Evolutionary conservation across 2,329 filamentous ascomycete species (phyloP).

Genomic region (Botrytis medusae): DNA sequence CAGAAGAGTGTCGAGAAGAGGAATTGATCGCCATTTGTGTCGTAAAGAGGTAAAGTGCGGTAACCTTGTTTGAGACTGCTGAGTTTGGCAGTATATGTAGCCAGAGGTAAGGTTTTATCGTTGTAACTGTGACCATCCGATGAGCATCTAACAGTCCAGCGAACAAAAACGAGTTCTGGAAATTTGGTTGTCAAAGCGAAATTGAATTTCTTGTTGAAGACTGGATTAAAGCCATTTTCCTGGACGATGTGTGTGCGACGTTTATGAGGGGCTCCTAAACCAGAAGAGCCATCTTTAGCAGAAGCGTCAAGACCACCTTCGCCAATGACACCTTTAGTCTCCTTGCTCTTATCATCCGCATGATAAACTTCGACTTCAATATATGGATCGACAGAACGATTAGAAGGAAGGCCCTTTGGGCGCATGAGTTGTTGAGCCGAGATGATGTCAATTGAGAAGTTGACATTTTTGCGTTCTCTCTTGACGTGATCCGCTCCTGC

Average conservation of each 20-base stretch:
- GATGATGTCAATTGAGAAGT: slow-evolving; percentile 83
- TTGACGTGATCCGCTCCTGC: slow-evolving; percentile 58
- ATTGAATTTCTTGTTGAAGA: slow-evolving; percentile 76
- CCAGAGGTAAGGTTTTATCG: slow-evolving; percentile 65
- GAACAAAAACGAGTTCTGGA: slow-evolving; percentile 88
- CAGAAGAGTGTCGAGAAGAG: slow-evolving; percentile 94
- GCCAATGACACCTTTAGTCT: slow-evolving; percentile 69
- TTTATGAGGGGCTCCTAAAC: slow-evolving; percentile 70
- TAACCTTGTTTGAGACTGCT: slow-evolving; percentile 87
- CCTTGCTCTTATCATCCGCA: slow-evolving; percentile 89
- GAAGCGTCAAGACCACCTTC: slow-evolving; percentile 66
- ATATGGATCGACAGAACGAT: slow-evolving; percentile 83
- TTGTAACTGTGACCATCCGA: slow-evolving; percentile 70
- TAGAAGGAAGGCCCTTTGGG: slow-evolving; percentile 68
- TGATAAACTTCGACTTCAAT: slow-evolving; percentile 94
- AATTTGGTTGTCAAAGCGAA: slow-evolving; percentile 91
- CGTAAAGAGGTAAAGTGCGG: slow-evolving; percentile 85
- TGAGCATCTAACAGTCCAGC: slow-evolving; percentile 88
- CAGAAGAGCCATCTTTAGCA: slow-evolving; percentile 61
- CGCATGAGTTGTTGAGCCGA: slow-evolving; percentile 94
- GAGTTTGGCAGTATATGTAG: slow-evolving; percentile 90
- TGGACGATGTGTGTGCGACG: slow-evolving; percentile 77
- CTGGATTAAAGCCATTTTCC: slow-evolving; percentile 91
- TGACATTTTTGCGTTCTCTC: slow-evolving; percentile 77
- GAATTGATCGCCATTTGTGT: slow-evolving; percentile 87